Evolutionary conservation across 2,329 filamentous ascomycete genomes (phyloP).

Genomic region (Myriosclerotinia duriaeana): DNA sequence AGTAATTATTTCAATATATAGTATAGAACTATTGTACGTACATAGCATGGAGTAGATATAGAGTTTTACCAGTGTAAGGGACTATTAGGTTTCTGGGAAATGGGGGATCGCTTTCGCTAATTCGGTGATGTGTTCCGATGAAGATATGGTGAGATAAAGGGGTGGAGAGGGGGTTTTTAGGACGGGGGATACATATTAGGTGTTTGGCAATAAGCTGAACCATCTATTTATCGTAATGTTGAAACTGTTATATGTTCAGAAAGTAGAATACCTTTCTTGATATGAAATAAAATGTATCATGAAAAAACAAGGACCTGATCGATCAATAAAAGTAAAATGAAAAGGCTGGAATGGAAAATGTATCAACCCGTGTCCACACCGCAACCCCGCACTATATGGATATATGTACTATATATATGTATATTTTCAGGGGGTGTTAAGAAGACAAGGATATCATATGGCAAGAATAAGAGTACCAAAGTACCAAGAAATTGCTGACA

Average conservation of each 20-base stretch:
- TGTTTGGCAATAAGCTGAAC: not conserved
- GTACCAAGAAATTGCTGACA: not conserved
- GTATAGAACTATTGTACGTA: too few species aligned
- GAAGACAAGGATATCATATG: not conserved
- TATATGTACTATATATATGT: too few species aligned
- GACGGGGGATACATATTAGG: not conserved
- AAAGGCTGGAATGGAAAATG: not conserved
- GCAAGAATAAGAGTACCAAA: not conserved
- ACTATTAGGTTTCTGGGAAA: not conserved
- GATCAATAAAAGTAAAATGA: not conserved
- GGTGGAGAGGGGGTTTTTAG: conserved; percentile 4
- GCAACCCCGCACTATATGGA: conserved; percentile 3
- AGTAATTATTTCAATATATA: not conserved
- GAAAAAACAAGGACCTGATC: not conserved
- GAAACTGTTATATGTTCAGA: too few species aligned
- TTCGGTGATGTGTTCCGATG: conserved; percentile 8
- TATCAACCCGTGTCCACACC: conserved; percentile 6
- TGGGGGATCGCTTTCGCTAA: conserved; percentile 11
- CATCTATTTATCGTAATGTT: too few species aligned
- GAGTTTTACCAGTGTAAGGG: not conserved
- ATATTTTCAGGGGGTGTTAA: not conserved
- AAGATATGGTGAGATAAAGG: not conserved
- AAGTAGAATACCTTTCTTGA: not conserved
- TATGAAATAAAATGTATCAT: not conserved
- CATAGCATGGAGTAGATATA: not conserved